A percentile compares a stretch with the other conserved stretches of the same genome.
These are phyloP conservation scores for Pleoardoris graminearum DNA, from an alignment of 2,329 filamentous ascomycete genomes.

Conservation along the genomic window DNA sequence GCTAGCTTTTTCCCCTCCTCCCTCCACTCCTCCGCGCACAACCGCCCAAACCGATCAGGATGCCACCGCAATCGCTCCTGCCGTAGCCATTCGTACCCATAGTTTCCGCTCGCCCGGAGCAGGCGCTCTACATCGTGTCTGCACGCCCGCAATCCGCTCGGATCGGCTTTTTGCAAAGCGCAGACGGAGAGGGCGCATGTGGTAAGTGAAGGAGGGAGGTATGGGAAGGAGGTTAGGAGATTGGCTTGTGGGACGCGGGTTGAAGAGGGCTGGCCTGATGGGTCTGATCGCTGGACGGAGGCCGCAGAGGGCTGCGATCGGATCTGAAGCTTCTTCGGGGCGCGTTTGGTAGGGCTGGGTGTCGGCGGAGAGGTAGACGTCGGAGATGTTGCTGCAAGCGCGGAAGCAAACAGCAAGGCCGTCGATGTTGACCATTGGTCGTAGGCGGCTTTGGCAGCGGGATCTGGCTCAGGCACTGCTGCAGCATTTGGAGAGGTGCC, in stretches of 20 bases:
- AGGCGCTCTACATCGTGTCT: conserved; percentile 40
- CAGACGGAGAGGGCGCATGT: conserved; percentile 31
- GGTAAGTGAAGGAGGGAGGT: conserved; percentile 29
- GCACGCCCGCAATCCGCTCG: conserved; percentile 34
- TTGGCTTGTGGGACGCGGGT: conserved; percentile 36
- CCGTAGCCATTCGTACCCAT: conserved; percentile 42
- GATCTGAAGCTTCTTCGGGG: conserved; percentile 30
- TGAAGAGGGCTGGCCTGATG: conserved; percentile 26
- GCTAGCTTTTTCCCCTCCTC: conserved; percentile 37
- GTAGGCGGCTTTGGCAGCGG: conserved; percentile 31
- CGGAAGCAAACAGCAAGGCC: conserved; percentile 30
- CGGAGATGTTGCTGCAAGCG: conserved; percentile 24
- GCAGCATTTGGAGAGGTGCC: neutral
- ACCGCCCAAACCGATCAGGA: conserved; percentile 41
- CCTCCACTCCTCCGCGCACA: conserved; percentile 38
- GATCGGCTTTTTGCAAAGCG: conserved; percentile 26
- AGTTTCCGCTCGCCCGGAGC: conserved; percentile 36
- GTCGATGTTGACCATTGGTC: conserved; percentile 36
- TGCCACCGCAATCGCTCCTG: conserved; percentile 44
- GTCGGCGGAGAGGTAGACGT: conserved; percentile 24
- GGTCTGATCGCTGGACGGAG: conserved; percentile 17
- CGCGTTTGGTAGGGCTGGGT: conserved; percentile 22
- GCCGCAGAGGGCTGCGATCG: conserved; percentile 36
- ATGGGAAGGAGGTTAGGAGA: conserved; percentile 35
- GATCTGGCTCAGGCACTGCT: conserved; percentile 15